Evolutionary conservation across 352 stramenopile genomes (phyloP), one percentile per base, ranked within the genome.

Genomic region (Aphanomyces euteiches): DNA sequence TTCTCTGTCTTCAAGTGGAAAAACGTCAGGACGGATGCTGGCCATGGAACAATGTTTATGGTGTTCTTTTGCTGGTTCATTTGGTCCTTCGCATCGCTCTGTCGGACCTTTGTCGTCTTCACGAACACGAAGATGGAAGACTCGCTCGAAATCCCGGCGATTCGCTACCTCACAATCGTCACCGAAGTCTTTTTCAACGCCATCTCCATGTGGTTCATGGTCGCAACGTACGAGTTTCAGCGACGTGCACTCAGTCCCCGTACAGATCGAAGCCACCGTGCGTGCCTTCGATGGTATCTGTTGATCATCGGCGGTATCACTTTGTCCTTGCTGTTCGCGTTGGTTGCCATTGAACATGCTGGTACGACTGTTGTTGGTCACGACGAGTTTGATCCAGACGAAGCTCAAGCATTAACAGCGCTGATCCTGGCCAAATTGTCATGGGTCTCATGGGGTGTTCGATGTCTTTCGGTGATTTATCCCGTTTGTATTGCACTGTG

Each of bases 31-130:
- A 15, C 15, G 12, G 45, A 69, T 37, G 63, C 63, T 8, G 40
- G 63, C 50, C 63, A 69, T 36, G 63, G 63, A 15, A 69, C 63
- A 10, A 56, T 69, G 38, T 69, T 69, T 36, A 69, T 69, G 63
- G 39, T 69, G 2, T 69, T 69, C n/a, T n/a, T 69, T n/a, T 57
- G 63, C 38, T 57, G 37, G 41, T 54, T 43, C 47, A 6, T 69
- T 37, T 69, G 63, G 63, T 69, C 45, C 43, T 19, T 69, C 10
- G n/a, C 41, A 7, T 10, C 10, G 45, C 45, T 69, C 7, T 7
- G 13, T 10, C 19, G n/a, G 15, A 69, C 63, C 7, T 69, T 61
- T n/a, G 34, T n/a, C 17, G 41, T 60, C 3, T 69, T 56, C 38
- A n/a, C 19, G 13, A 58, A 58, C 37, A 43, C 39, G 8, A 34